Base-by-base conservation (phyloP, 2,329 filamentous ascomycete genomes). In the Sphaceloma murrayae region DNA sequence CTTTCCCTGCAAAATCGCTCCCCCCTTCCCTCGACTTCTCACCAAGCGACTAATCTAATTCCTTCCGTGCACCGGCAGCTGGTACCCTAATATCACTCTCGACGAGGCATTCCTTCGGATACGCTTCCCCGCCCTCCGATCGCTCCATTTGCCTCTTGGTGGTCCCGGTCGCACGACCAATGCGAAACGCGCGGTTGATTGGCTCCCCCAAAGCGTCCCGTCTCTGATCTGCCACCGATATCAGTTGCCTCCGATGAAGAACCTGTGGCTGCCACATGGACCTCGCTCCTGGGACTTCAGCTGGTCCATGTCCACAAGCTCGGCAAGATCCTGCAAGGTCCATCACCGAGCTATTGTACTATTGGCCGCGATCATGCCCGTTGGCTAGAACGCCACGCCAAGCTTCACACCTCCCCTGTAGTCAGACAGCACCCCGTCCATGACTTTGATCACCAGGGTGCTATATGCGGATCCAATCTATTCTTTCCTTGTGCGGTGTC, bases 401-500 rank as follows among this genome's bases (percentile, higher is more conserved):
- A 38, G 21, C 34, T n/a, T 38, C 19, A 10, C 27, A 8, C 34
- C 16, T 22, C 36, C 36, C 26, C 18, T 27, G 4, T 18, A 27
- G 36, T 14, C 10, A 38, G 19, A 38, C 26, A 22, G 19, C 26
- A 13, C 34, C 34, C 34, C 18, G 19, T 13, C 34, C 17, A 24
- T 18, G 11, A 8, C 9, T 3, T 13, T 11, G 19, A 17, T 18
- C 17, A 4, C 16, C 16, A 8, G 36, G 21, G 29, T 18, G 18
- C 36, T 40, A 40, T 40, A 40, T 40, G 36, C 36, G 22, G 36
- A 40, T 40, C 36, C 21, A 40, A 40, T 40, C 36, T 40, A 29
- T 17, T n/a, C 22, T 40, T n/a, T n/a, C n/a, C n/a, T n/a, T n/a
- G n/a, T n/a, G n/a, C n/a, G 36, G 17, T 40, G 36, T 14, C 22